A percentile compares a stretch with the other conserved stretches of the same genome.
These are phyloP conservation scores for Pestalotiopsis sp. DNA, from an alignment of 2,329 filamentous ascomycete species.

Conservation along the genomic window DNA sequence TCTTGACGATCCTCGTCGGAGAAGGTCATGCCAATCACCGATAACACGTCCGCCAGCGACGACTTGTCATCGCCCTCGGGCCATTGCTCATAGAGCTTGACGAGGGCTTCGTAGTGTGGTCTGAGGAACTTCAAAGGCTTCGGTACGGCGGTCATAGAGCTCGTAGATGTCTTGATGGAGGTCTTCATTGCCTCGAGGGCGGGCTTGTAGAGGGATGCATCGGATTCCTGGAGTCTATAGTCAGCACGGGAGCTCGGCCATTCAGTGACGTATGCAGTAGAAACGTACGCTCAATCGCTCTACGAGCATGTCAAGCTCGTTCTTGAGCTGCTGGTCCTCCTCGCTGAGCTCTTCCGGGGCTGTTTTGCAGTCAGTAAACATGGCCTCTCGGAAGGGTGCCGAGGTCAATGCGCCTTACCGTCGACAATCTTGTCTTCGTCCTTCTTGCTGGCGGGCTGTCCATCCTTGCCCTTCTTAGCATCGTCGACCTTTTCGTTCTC, in stretches of 20 bases:
- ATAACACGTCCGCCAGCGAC: constrained; percentile 90
- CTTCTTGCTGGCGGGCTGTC: constrained; percentile 74
- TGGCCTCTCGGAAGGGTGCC: constrained; percentile 18
- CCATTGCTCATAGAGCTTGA: constrained; percentile 89
- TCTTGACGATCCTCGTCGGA: constrained; percentile 96
- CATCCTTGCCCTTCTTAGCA: constrained; percentile 66
- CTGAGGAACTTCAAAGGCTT: constrained; percentile 98
- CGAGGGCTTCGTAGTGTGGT: constrained; percentile 91
- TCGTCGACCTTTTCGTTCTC: constrained; percentile 6
- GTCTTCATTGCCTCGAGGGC: constrained; percentile 96
- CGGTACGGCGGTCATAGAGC: constrained; percentile 98
- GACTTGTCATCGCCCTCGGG: constrained; percentile 82
- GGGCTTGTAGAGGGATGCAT: constrained; percentile 85
- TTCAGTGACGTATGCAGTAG: not conserved
- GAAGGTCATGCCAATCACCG: constrained; percentile 98
- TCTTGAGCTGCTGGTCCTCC: constrained; percentile 98
- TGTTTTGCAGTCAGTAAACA: constrained; percentile 37
- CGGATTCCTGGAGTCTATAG: constrained; percentile 67
- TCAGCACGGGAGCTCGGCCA: constrained; percentile 15
- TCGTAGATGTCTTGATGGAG: constrained; percentile 98
- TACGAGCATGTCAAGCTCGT: constrained; percentile 95
- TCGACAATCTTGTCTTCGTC: constrained; percentile 64
- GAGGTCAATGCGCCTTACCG: constrained; percentile 35
- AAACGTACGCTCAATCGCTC: constrained; percentile 81
- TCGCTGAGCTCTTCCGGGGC: constrained; percentile 88